These are phyloP conservation scores for Sporothrix brasiliensis DNA, from an alignment of 2,329 filamentous ascomycete genomes.

Conservation along the genomic window DNA sequence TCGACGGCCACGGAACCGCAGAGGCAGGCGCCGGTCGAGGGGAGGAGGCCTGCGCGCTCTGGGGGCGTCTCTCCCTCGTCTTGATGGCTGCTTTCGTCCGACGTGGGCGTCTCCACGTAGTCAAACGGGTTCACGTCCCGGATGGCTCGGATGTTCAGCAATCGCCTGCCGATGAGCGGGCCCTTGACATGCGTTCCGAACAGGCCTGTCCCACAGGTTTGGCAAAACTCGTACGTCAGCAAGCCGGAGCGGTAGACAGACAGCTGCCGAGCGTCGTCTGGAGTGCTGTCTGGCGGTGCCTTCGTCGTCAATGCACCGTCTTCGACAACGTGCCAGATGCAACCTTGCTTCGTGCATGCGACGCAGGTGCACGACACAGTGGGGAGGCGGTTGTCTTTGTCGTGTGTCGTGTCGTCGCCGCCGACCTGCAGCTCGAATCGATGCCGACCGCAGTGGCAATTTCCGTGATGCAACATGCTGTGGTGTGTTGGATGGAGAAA, in stretches of 20 bases:
- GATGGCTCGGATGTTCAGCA: conserved; percentile 29
- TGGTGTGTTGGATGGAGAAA: not conserved
- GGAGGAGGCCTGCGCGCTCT: not conserved
- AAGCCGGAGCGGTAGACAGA: conserved; percentile 6
- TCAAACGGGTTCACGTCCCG: conserved; percentile 28
- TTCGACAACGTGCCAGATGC: conserved; percentile 19
- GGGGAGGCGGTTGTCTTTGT: not conserved
- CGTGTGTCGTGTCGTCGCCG: not conserved
- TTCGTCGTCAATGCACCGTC: not conserved
- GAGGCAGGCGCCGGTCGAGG: conserved; percentile 30
- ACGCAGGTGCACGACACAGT: not conserved
- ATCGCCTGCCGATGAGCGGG: not conserved
- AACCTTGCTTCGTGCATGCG: conserved; percentile 29
- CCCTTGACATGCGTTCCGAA: conserved; percentile 19
- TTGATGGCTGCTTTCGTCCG: no score
- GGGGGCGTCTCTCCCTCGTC: not conserved
- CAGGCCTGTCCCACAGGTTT: conserved; percentile 28
- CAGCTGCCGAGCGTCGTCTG: not conserved
- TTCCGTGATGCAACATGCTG: conserved; percentile 27
- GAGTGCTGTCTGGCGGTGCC: conserved; percentile 3
- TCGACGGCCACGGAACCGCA: conserved; percentile 33
- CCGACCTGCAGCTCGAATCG: conserved; percentile 30
- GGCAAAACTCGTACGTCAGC: conserved; percentile 31
- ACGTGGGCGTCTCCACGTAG: not conserved
- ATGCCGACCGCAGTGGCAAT: conserved; percentile 33